A percentile compares a stretch with the other conserved stretches of the same genome.
phyloP scores from a whole-genome alignment of 2,329 filamentous ascomycete genomes.

The Diaporthe australafricana region DNA sequence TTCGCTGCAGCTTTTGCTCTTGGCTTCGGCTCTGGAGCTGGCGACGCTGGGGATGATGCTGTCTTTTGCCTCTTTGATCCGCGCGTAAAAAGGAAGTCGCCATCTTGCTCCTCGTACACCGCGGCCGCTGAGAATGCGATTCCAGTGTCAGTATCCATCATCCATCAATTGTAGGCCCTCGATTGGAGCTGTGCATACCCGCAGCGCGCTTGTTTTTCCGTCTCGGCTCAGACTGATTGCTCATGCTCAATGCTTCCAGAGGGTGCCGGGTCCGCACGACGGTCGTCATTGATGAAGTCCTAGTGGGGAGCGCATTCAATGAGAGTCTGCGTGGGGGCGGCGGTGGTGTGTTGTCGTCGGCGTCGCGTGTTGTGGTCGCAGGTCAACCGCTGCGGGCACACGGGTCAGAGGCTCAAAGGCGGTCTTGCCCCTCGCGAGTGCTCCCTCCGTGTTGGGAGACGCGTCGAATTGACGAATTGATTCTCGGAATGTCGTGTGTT shows the following conservation, averaged over 20 bases:
- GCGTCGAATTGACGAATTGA: constrained; percentile 32
- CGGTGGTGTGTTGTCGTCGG: constrained; percentile 5
- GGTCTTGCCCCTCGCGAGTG: constrained; percentile 34
- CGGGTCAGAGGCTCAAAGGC: constrained; percentile 11
- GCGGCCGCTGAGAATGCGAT: constrained; percentile 41
- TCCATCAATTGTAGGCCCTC: not conserved
- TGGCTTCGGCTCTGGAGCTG: constrained; percentile 53
- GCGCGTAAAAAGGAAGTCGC: constrained; percentile 81
- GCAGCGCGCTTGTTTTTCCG: constrained; percentile 74
- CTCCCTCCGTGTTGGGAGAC: constrained; percentile 27
- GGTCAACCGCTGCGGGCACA: constrained; percentile 10
- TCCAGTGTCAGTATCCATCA: not conserved
- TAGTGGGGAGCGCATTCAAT: constrained; percentile 31
- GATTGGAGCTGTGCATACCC: constrained; percentile 52
- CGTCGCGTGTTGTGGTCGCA: constrained; percentile 27
- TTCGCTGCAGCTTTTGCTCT: constrained; percentile 56
- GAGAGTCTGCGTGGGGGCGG: not conserved
- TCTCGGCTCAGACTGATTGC: constrained; percentile 67
- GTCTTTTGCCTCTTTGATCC: constrained; percentile 74
- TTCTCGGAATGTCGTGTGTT: not conserved
- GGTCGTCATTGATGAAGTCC: constrained; percentile 74
- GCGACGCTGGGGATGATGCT: constrained; percentile 43
- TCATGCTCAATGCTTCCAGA: constrained; percentile 77
- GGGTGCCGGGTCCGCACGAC: constrained; percentile 72
- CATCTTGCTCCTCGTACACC: constrained; percentile 79